A percentile compares a stretch with the other conserved stretches of the same genome.
phyloP scores from a whole-genome alignment of 345 rosid genomes.

The Corymbia maculata region DNA sequence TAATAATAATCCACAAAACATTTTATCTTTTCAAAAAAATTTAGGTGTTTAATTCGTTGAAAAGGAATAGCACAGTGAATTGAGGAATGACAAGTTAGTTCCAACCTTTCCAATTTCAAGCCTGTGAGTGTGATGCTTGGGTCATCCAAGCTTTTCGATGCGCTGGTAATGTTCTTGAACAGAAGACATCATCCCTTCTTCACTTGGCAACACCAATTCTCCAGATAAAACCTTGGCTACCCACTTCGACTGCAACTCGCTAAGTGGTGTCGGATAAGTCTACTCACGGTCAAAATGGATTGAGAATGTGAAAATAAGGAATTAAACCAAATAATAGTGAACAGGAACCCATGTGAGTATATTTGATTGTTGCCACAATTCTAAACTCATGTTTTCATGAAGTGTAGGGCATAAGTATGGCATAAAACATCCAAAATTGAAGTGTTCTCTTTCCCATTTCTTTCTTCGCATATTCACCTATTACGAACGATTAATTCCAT shows the following conservation, averaged over 20 bases:
- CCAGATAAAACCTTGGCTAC: slow-evolving; percentile 11
- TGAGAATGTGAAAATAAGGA: background rate
- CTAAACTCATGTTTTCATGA: background rate
- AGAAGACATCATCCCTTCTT: slow-evolving; percentile 6
- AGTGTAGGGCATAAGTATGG: background rate
- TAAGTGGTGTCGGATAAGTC: background rate
- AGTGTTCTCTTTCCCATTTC: background rate
- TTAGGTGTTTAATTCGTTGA: background rate
- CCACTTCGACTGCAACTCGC: slow-evolving; percentile 12
- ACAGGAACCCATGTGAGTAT: background rate
- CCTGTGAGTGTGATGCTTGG: slow-evolving; percentile 4
- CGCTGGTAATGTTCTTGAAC: background rate
- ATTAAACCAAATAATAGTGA: background rate
- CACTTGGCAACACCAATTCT: background rate
- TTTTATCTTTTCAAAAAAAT: no score
- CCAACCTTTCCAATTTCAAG: background rate
- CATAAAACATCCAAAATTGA: background rate
- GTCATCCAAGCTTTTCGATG: background rate
- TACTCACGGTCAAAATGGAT: background rate
- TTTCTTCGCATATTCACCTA: background rate
- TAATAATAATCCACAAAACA: no score
- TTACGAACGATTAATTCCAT: background rate
- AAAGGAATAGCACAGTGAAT: background rate
- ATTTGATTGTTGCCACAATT: background rate
- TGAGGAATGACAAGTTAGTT: background rate